phyloP scores from a whole-genome alignment of 2,329 filamentous ascomycete species.

The Hysterium pulicare region DNA sequence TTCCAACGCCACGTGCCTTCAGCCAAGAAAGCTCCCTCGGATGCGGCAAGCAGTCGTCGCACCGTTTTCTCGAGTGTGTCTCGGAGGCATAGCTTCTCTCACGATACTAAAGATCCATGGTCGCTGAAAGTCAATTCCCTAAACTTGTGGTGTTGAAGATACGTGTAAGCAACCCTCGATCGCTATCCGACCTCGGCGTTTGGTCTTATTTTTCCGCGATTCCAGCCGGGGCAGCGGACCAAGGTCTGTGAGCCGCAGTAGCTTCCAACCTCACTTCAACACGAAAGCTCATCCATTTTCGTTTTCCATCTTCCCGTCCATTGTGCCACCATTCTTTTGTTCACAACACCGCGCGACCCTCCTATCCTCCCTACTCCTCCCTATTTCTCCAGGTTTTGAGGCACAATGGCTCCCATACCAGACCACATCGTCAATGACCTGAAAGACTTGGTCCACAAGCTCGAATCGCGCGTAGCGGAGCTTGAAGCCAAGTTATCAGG shows the following conservation, averaged over 20 bases:
- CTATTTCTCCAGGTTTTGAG: background rate
- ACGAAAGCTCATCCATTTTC: background rate
- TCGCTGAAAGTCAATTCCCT: too few species aligned
- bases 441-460: constrained; percentile 75
- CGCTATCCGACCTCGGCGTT: constrained; percentile 1
- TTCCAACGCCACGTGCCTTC: too few species aligned
- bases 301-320: background rate
- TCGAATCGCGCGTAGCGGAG: constrained; percentile 82
- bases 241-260: constrained; percentile 1
- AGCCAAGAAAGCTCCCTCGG: too few species aligned
- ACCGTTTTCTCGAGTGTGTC: too few species aligned
- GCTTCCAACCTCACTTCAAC: constrained; percentile 5
- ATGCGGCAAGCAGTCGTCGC: too few species aligned
- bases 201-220: background rate
- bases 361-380: background rate
- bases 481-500: constrained; percentile 69
- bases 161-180: too few species aligned
- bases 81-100: too few species aligned
- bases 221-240: background rate
- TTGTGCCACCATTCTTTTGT: background rate
- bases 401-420: constrained; percentile 79
- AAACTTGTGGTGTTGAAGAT: too few species aligned
- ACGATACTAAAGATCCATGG: too few species aligned
- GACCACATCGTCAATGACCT: constrained; percentile 77
- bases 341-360: constrained; percentile 1